Evolutionary conservation across 306 rosid genomes (phyloP).

Genomic region (Cotoneaster glaucophyllus): DNA sequence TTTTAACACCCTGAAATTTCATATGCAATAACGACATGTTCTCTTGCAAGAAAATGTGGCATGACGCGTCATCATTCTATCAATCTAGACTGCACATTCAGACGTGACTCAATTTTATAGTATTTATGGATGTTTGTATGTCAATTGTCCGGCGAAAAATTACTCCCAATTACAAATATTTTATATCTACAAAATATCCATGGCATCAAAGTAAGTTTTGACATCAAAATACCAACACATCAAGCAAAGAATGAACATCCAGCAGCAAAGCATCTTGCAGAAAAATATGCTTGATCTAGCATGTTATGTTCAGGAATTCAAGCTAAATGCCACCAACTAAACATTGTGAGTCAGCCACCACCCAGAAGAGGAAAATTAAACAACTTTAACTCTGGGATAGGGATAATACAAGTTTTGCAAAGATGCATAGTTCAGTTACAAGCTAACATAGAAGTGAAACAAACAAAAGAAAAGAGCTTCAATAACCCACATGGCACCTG

Average conservation of each 20-base stretch:
- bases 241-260: background rate
- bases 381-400: background rate
- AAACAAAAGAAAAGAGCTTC: background rate
- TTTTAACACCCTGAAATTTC: background rate
- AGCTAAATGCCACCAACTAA: background rate
- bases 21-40: background rate
- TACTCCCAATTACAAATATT: background rate
- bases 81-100: background rate
- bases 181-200: background rate
- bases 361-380: background rate
- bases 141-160: background rate
- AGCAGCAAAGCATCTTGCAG: background rate
- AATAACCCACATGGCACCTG: background rate
- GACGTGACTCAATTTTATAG: background rate
- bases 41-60: background rate
- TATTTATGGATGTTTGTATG: background rate
- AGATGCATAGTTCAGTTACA: background rate
- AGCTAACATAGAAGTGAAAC: background rate
- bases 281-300: background rate
- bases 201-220: background rate
- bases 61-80: background rate
- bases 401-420: background rate
- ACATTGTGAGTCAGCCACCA: background rate
- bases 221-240: background rate
- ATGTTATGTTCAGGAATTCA: background rate